phyloP scores from a whole-genome alignment of 179 eudicot species.

The Carnegiea gigantea region DNA sequence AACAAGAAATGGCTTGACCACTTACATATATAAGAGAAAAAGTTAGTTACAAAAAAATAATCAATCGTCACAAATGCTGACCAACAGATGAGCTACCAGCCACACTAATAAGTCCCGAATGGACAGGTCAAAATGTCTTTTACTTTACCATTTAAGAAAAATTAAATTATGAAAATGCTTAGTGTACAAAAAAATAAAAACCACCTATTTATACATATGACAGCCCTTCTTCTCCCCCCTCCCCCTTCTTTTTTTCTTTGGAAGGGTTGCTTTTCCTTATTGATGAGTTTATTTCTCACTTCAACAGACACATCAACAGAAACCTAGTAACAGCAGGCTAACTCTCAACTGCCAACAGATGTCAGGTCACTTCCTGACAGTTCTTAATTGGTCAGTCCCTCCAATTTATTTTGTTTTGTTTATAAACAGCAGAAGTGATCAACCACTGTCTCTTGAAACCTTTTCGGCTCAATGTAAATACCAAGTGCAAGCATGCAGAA shows the following conservation, averaged over 20 bases:
- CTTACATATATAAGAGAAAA: not conserved
- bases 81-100: not conserved
- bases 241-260: no score
- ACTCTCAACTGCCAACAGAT: not conserved
- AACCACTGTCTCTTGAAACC: not conserved
- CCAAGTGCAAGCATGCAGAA: not conserved
- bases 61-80: not conserved
- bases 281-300: not conserved
- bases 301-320: not conserved
- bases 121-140: not conserved
- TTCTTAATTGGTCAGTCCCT: not conserved
- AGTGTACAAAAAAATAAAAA: not conserved
- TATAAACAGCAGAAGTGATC: not conserved
- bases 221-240: no score
- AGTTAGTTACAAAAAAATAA: not conserved
- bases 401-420: not conserved
- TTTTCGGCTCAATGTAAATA: not conserved
- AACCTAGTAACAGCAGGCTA: not conserved
- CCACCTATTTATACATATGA: not conserved
- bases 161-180: not conserved
- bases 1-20: not conserved
- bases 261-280: not conserved
- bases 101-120: not conserved
- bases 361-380: conserved; percentile 1
- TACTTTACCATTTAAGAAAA: not conserved